Conservation (phyloP, 768 basidiomycete genomes). For the Gymnopilus junonius region DNA sequence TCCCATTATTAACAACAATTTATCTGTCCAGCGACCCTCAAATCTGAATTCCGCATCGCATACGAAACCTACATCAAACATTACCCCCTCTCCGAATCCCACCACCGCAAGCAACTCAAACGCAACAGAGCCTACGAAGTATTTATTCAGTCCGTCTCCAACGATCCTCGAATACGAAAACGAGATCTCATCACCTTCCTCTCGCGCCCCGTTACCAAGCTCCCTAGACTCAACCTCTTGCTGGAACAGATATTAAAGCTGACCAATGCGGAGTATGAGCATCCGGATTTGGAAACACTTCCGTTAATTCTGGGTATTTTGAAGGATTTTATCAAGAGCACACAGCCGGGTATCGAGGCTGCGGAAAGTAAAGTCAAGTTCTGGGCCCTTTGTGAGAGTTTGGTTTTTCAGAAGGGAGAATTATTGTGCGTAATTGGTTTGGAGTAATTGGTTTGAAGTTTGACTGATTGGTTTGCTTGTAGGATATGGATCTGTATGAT, state of each 20-base stretch:
- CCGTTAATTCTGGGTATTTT: conserved; percentile 74
- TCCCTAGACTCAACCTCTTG: conserved; percentile 78
- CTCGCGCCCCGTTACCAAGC: conserved; percentile 86
- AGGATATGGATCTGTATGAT: conserved; percentile 87
- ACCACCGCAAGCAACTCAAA: conserved; percentile 76
- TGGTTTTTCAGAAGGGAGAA: conserved; percentile 80
- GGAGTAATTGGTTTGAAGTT: background rate
- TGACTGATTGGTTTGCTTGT: background rate
- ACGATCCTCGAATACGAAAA: conserved; percentile 69
- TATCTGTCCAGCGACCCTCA: conserved; percentile 42
- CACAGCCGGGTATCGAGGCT: conserved; percentile 90
- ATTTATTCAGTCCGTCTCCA: conserved; percentile 66
- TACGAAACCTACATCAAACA: conserved; percentile 89
- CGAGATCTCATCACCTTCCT: conserved; percentile 83
- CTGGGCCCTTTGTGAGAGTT: conserved; percentile 77
- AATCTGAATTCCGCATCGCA: conserved; percentile 56
- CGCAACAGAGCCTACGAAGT: conserved; percentile 67
- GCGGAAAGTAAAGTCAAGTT: conserved; percentile 91
- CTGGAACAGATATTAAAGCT: conserved; percentile 71
- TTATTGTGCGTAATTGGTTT: conserved; percentile 61
- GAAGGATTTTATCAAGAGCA: conserved; percentile 77
- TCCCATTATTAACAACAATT: conserved; percentile 27
- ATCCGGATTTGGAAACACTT: conserved; percentile 78
- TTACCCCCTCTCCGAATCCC: conserved; percentile 85
- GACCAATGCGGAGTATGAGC: conserved; percentile 66